Evolutionary conservation across 2,329 filamentous ascomycete genomes (phyloP), one percentile per base, ranked within the genome.

Genomic region (Sclerotinia subarctica): DNA sequence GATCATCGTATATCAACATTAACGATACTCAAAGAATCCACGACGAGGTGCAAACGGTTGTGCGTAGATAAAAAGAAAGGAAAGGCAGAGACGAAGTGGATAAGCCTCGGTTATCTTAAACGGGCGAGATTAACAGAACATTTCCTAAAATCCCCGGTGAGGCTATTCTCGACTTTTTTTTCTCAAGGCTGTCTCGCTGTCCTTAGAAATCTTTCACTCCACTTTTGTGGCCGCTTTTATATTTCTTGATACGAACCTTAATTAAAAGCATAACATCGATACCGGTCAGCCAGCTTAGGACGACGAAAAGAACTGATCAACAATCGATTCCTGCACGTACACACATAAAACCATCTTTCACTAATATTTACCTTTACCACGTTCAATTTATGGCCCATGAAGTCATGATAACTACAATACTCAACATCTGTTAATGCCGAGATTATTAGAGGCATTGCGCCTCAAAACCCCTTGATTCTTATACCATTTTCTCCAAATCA

Each of bases 401-500:
- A 72, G 73, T 69, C 69, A 72, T 76, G 72, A 70, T 68, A 70
- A 64, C 46, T 60, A 62, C 29, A 59, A 67, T 56, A 58, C 68
- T 49, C 64, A 51, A 26, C 35, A 69, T 68, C 68, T 71, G 73
- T 76, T 76, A 70, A 77, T 77, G 75, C 75, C 75, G 74, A 76
- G 70, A 72, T 69, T 69, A 73, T 71, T 70, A 73, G 75, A 75
- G 75, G 75, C 75, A 72, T 75, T 73, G 72, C 71, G 75, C 75
- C 75, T 77, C 75, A 71, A 63, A 62, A 64, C 66, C 52, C 60
- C 52, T 68, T 60, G 63, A 63, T 63, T 59, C 62, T 46, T 66
- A 66, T 65, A 70, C 71, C 64, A 64, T 68, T 67, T 68, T 56
- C 53, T 58, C 59, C 70, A 47, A 66, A 47, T 5, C 63, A 65